Evolutionary conservation across 1,284 basidiomycete genomes (phyloP), one percentile per base, ranked within the genome.

Genomic region (Apiotrichum sp.): DNA sequence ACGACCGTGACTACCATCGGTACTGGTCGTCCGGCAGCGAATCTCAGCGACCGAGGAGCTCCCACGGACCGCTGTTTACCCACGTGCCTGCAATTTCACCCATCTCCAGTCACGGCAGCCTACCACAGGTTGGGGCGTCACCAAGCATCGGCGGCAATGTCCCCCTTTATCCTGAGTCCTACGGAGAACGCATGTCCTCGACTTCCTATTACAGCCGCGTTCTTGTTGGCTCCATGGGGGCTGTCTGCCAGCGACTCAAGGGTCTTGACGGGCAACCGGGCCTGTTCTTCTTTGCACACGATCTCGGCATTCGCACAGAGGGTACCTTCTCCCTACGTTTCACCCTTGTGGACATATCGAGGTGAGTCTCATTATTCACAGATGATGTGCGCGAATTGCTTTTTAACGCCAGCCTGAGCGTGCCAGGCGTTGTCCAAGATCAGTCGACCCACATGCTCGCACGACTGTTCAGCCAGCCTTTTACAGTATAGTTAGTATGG

Each of bases 231-330:
- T 88, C 89, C 1, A 80, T 93, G 16, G 87, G 86, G 31, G 84
- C 89, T 13, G 88, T 88, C 67, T 90, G 89, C 32, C 87, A 86
- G 69, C 83, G 86, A 46, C 79, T 93, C 56, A 77, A 85, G 55
- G 90, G 92, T 67, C 88, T 89, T 68, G 83, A 91, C 72, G 85
- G 87, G 56, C 84, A 85, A 61, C 80, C 83, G 39, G 91, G 91
- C 3, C 85, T 95, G 59, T 92, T 88, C 75, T 92, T 91, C 77
- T 83, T 91, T 56, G 88, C 89, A 71, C 87, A 88, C 65, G 90
- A 93, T 76, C 75, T 93, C 47, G 89, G 87, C 42, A 86, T 93
- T 54, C 82, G 90, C 58, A 91, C 88, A 29, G 89, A 93, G 79
- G 87, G 87, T 73, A 71, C 68, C 65, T 79, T 75, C 53, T 60